phyloP scores from a whole-genome alignment of 2,329 filamentous ascomycete genomes.

The Alternaria ventricosa region DNA sequence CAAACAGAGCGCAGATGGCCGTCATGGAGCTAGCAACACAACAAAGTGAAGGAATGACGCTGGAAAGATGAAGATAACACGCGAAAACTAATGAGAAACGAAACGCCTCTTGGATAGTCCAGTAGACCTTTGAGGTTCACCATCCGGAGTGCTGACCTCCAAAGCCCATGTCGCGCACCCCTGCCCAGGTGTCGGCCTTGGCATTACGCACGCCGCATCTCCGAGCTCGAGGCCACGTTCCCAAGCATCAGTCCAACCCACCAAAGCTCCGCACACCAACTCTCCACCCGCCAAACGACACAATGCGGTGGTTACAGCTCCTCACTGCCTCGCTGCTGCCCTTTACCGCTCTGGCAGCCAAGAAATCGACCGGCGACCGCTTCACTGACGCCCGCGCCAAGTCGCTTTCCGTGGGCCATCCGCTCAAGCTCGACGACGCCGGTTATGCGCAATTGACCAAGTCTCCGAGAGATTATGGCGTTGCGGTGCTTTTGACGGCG shows the following conservation, averaged over 20 bases:
- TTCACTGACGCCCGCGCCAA: conserved; percentile 76
- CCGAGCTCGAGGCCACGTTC: conserved; percentile 43
- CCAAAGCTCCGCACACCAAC: conserved; percentile 28
- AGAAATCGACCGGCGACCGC: conserved; percentile 67
- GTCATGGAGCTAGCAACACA: background rate
- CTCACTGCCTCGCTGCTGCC: conserved; percentile 69
- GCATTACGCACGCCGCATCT: conserved; percentile 40
- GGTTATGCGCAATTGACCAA: conserved; percentile 78
- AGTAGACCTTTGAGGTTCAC: background rate
- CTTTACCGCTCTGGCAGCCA: conserved; percentile 66
- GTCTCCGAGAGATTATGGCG: conserved; percentile 81
- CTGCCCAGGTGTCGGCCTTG: conserved; percentile 18
- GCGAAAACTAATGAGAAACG: background rate
- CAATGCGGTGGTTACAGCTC: conserved; percentile 70
- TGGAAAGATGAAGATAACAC: background rate
- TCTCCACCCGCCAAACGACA: conserved; percentile 42
- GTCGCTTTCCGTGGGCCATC: conserved; percentile 64
- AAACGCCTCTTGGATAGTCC: background rate
- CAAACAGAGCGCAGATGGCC: conserved; percentile 32
- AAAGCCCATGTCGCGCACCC: conserved; percentile 13
- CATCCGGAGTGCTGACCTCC: background rate
- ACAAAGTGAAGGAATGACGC: background rate
- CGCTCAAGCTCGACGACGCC: conserved; percentile 79
- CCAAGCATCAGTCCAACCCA: conserved; percentile 27
- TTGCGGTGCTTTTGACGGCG: conserved; percentile 85